These are phyloP conservation scores for Sphaerobolus stellatus DNA, from an alignment of 1,284 basidiomycete genomes.

Conservation along the genomic window DNA sequence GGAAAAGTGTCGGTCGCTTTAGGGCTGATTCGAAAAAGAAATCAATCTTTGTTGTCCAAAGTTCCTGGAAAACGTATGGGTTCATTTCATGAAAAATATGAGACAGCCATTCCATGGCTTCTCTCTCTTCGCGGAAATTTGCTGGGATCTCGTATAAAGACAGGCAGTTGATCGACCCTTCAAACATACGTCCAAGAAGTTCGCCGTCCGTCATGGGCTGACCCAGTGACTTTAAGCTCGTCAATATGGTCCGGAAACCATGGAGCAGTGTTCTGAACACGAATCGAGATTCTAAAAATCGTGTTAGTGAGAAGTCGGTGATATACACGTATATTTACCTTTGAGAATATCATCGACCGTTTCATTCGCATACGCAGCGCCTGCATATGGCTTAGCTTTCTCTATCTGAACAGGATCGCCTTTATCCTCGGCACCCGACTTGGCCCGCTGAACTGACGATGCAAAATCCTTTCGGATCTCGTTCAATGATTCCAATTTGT, in stretches of 20 bases:
- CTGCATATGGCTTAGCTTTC: constrained; percentile 74
- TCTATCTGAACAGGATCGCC: constrained; percentile 65
- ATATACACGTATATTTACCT: constrained; percentile 45
- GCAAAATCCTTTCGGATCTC: constrained; percentile 62
- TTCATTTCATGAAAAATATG: constrained; percentile 80
- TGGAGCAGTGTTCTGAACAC: constrained; percentile 90
- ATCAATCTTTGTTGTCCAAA: constrained; percentile 89
- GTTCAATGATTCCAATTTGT: constrained; percentile 83
- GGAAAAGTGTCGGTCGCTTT: constrained; percentile 79
- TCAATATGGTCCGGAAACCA: constrained; percentile 84
- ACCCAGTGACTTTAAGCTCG: constrained; percentile 78
- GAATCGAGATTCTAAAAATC: constrained; percentile 70
- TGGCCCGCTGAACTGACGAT: constrained; percentile 48
- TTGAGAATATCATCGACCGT: constrained; percentile 72
- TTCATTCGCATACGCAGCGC: constrained; percentile 72
- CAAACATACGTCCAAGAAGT: constrained; percentile 84
- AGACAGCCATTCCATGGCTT: constrained; percentile 86
- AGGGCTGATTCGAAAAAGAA: constrained; percentile 83
- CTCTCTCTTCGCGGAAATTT: constrained; percentile 81
- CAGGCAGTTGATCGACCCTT: constrained; percentile 83
- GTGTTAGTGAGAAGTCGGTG: constrained; percentile 10
- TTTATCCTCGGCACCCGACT: constrained; percentile 40
- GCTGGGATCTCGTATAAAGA: constrained; percentile 71
- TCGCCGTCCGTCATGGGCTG: constrained; percentile 83
- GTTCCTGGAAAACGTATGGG: constrained; percentile 89